These are phyloP conservation scores for Corylus heterophylla DNA, from an alignment of 306 rosid genomes.

Conservation along the genomic window DNA sequence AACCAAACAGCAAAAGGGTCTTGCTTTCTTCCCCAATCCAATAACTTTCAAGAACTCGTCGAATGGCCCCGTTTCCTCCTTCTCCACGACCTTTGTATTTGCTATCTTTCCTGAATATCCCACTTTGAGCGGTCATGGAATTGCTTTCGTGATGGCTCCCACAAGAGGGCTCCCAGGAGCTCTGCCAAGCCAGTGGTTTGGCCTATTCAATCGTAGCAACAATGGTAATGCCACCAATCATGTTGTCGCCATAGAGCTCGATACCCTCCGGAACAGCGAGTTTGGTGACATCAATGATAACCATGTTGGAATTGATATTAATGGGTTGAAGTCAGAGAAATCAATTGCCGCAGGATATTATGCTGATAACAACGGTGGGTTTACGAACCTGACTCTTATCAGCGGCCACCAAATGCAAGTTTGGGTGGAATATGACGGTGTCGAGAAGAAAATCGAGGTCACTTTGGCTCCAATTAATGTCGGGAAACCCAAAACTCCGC, in stretches of 20 bases:
- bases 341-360: constrained; percentile 47
- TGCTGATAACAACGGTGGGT: not conserved
- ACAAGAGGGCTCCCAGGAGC: constrained; percentile 41
- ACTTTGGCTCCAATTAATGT: constrained; percentile 49
- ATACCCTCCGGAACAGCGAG: constrained; percentile 46
- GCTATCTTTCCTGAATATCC: constrained; percentile 42
- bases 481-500: constrained; percentile 48
- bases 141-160: constrained; percentile 56
- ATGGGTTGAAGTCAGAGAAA: constrained; percentile 32
- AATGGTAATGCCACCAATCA: constrained; percentile 42
- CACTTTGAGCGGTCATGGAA: constrained; percentile 57
- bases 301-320: constrained; percentile 70
- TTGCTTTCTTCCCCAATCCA: constrained; percentile 52
- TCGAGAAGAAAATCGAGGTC: constrained; percentile 39
- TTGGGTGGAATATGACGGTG: constrained; percentile 71
- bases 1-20: constrained; percentile 45
- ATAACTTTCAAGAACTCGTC: constrained; percentile 42
- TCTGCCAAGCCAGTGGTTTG: constrained; percentile 48
- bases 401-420: constrained; percentile 54
- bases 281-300: constrained; percentile 60
- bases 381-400: constrained; percentile 40
- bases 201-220: constrained; percentile 49
- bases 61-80: constrained; percentile 40
- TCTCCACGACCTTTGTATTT: constrained; percentile 61
- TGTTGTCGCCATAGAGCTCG: constrained; percentile 61